Conservation (phyloP, 75 land plant species). For the Azolla pinnata region DNA sequence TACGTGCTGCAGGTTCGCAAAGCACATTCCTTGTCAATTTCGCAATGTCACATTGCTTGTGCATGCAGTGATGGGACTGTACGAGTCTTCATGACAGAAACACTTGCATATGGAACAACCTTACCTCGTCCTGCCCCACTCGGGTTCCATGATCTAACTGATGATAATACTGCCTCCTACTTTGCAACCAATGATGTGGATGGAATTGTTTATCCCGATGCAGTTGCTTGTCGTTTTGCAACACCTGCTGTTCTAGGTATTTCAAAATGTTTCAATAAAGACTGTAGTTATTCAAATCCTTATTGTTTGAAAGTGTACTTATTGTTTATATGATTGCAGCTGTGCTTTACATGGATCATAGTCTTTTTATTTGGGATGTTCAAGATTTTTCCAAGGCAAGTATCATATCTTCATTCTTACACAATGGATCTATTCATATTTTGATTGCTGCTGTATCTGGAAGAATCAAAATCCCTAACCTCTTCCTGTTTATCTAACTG, state of each 20-base stretch:
- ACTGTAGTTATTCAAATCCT: background rate
- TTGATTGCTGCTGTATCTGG: too few species aligned
- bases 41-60: slow-evolving; percentile 50
- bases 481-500: background rate
- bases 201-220: slow-evolving; percentile 51
- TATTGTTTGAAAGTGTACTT: background rate
- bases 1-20: slow-evolving; percentile 59
- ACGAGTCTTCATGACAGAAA: slow-evolving; percentile 38
- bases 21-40: slow-evolving; percentile 43
- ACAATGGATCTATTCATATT: background rate
- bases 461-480: too few species aligned
- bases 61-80: slow-evolving; percentile 67
- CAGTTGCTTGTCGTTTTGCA: slow-evolving; percentile 60
- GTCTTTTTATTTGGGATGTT: slow-evolving; percentile 59
- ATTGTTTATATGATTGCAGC: slow-evolving; percentile 34
- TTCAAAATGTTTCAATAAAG: slow-evolving; percentile 2
- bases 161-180: slow-evolving; percentile 22
- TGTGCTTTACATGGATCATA: slow-evolving; percentile 70
- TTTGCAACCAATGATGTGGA: slow-evolving; percentile 15
- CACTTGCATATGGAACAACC: slow-evolving; percentile 41
- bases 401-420: background rate
- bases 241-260: slow-evolving; percentile 43
- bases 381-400: slow-evolving; percentile 44
- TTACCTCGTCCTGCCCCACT: slow-evolving; percentile 37
- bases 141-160: slow-evolving; percentile 24